Evolutionary conservation across 2,329 filamentous ascomycete genomes (phyloP), one percentile per base, ranked within the genome.

Genomic region (Colletotrichum tropicicola): DNA sequence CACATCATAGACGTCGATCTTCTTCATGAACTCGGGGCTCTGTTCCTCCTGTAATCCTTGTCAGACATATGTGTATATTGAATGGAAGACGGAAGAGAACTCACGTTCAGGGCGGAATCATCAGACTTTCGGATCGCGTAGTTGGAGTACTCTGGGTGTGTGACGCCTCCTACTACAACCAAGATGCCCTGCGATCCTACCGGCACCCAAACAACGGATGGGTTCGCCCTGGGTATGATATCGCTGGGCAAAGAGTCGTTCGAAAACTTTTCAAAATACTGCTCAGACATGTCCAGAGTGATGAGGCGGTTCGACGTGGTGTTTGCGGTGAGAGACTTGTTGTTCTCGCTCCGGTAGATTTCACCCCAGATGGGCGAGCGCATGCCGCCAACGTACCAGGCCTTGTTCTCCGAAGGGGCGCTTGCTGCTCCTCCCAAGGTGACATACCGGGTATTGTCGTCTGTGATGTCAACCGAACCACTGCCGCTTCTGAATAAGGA

Each of bases 1-100:
- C 61, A 95, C 87, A 71, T 96, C 92, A 74, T 93, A 96, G 28
- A 96, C 83, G 69, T 94, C 90, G 51, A 96, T 89, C 15, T 87
- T 84, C 51, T 89, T 72, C 81, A 87, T 93, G 80, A 95, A 94
- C 15, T 84, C 82, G 0, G 90, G 88, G 71, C 92, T 94, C 21
- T 88, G 87, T 25, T 82, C 78, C 71, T 87, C 84, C 78, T 92
- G 67, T 19, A 9, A 23, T 6, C 3, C 15, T 1, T 12, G 1
- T 47, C 23, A 37, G 66, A n/a, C n/a, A n/a, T n/a, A n/a, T n/a
- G n/a, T n/a, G n/a, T n/a, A n/a, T 77, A 21, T 10, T 65, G 80
- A 4, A 6, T 19, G 13, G 1, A 5, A 15, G 9, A 6, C n/a
- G 4, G 6, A 28, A 17, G 15, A 6, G 12, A 73, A 79, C 71